Evolutionary conservation across 2,329 filamentous ascomycete genomes (phyloP), one percentile per base, ranked within the genome.

Genomic region (Botryotinia calthae): DNA sequence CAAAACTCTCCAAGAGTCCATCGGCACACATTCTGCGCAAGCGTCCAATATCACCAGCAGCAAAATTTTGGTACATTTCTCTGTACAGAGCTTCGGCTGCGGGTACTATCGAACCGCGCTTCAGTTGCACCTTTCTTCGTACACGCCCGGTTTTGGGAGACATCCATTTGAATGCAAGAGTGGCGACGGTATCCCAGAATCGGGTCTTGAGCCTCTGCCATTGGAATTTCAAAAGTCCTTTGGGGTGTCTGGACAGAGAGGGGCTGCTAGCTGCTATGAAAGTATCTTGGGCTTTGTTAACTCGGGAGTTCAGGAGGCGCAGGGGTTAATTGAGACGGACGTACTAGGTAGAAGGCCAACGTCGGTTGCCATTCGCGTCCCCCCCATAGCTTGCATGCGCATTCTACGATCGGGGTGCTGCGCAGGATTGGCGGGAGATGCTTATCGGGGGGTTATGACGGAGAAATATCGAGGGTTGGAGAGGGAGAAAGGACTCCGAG

Each of bases 41-140:
- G 8, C 84, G 82, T 2, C 79, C 76, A 76, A 83, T 82, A 82
- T 91, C 87, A 73, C 88, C 89, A 2, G 82, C 81, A 10, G 91
- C 90, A 67, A 91, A 86, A 7, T 87, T 87, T 73, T 85, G 84
- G 77, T 89, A 88, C 84, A 93, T 87, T 76, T 87, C 82, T 70
- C 83, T 82, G 81, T 93, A 90, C 78, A 92, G 82, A 31, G 83
- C 85, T 77, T 87, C 85, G 46, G 89, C 90, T 1, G 85, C 84
- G 2, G 88, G 85, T 14, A 84, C 80, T 64, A 88, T 82, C 70
- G 81, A 79, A 34, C 81, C 76, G 22, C 83, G 83, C 40, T 81
- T 76, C 40, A 85, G 79, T 77, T 85, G 83, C 79, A 85, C 74
- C 74, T 28, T 73, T 68, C 54, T 70, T 73, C 44, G 71, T 40